Conservation (phyloP, 1,284 basidiomycete species). For the Puccinia horiana region DNA sequence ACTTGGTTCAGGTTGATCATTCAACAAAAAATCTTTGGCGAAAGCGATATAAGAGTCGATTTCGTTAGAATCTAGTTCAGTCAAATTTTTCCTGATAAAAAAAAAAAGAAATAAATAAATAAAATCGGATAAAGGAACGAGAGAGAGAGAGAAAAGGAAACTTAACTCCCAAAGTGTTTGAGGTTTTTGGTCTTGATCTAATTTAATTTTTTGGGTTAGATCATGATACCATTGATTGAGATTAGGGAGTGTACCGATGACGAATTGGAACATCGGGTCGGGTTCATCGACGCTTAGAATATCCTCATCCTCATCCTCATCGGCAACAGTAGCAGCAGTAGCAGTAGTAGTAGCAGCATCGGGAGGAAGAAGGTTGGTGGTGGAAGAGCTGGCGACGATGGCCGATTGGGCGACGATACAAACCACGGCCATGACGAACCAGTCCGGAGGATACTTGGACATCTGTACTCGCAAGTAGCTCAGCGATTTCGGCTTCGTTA, state of each 20-base stretch:
- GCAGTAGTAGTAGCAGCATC: background rate
- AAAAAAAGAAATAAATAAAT: background rate
- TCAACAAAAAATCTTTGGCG: slow-evolving; percentile 21
- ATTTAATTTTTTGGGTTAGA: slow-evolving; percentile 6
- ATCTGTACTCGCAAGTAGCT: background rate
- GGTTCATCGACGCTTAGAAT: background rate
- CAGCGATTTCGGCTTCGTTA: background rate
- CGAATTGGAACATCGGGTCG: background rate
- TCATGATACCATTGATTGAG: slow-evolving; percentile 17
- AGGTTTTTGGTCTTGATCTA: slow-evolving; percentile 8
- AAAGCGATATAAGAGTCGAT: slow-evolving; percentile 25
- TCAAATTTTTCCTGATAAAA: slow-evolving; percentile 31
- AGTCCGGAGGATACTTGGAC: slow-evolving; percentile 25
- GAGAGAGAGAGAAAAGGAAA: background rate
- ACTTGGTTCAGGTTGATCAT: slow-evolving; percentile 25
- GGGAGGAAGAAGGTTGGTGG: background rate
- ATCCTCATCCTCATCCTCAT: background rate
- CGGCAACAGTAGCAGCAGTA: background rate
- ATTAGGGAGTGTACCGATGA: background rate
- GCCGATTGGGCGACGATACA: slow-evolving; percentile 20
- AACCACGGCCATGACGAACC: slow-evolving; percentile 39
- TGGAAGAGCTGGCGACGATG: background rate
- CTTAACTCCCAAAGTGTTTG: slow-evolving; percentile 40
- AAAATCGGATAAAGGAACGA: background rate
- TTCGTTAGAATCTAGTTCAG: background rate